These are phyloP conservation scores for Coemansia erecta DNA, from an alignment of 192 early-diverging fungal genomes.

Conservation along the genomic window DNA sequence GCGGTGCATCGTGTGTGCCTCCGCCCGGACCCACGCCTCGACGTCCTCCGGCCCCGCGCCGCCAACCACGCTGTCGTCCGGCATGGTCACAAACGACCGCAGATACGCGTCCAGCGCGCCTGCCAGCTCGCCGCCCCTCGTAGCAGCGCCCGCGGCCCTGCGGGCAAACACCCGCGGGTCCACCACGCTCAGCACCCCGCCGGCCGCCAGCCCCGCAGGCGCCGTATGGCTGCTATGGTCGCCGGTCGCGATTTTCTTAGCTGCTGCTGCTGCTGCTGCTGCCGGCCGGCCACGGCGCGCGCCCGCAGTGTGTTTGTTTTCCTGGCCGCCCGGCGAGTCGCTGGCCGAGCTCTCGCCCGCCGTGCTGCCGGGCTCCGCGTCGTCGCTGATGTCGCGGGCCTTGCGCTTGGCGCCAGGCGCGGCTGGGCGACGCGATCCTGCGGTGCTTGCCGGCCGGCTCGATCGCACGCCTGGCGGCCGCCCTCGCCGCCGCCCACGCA, in stretches of 20 bases:
- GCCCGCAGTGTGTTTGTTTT: constrained; percentile 1
- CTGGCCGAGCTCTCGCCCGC: not conserved
- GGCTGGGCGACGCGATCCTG: not conserved
- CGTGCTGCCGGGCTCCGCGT: not conserved
- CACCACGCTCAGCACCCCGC: constrained; percentile 2
- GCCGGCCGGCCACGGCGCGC: not conserved
- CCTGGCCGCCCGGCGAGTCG: not conserved
- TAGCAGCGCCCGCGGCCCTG: not conserved
- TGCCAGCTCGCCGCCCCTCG: not conserved
- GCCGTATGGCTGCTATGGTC: too few relatives aligned
- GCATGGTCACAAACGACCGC: constrained; percentile 28
- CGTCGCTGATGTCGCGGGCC: not conserved
- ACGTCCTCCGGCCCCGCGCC: constrained; percentile 5
- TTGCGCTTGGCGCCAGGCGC: constrained; percentile 3
- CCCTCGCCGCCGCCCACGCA: constrained; percentile 35
- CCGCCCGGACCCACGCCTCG: constrained; percentile 20
- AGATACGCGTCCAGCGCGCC: constrained; percentile 22
- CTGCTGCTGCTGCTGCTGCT: too few relatives aligned
- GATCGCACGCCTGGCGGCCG: constrained; percentile 37
- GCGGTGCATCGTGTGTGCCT: constrained; percentile 26
- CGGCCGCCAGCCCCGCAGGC: too few relatives aligned
- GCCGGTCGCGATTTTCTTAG: not conserved
- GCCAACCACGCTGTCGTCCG: constrained; percentile 28
- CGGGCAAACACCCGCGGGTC: constrained; percentile 11
- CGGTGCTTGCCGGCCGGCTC: constrained; percentile 1